phyloP scores from a whole-genome alignment of 129 eudicot genomes.

The carrot (Daucus carota) region DH1_v3.0 NC_030384.2:34865001-34865500 shows the following conservation, averaged over 20 bases:
- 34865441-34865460: conserved; percentile 77
- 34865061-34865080: background rate
- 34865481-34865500: conserved; percentile 80
- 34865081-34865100: background rate
- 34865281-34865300: conserved; percentile 30
- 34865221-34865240: background rate
- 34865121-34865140: background rate
- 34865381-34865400: conserved; percentile 36
- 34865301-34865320: conserved; percentile 68
- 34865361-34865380: conserved; percentile 47
- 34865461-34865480: conserved; percentile 61
- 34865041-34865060: no score
- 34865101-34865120: background rate
- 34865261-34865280: background rate
- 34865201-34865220: no score
- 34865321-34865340: conserved; percentile 60
- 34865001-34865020: background rate
- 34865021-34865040: background rate
- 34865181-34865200: no score
- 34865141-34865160: background rate
- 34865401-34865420: conserved; percentile 69
- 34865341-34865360: conserved; percentile 43
- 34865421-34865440: conserved; percentile 73
- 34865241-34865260: background rate
- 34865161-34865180: no score